Evolutionary conservation across 1,284 basidiomycete species (phyloP).

Genomic region (Boletus sp.): DNA sequence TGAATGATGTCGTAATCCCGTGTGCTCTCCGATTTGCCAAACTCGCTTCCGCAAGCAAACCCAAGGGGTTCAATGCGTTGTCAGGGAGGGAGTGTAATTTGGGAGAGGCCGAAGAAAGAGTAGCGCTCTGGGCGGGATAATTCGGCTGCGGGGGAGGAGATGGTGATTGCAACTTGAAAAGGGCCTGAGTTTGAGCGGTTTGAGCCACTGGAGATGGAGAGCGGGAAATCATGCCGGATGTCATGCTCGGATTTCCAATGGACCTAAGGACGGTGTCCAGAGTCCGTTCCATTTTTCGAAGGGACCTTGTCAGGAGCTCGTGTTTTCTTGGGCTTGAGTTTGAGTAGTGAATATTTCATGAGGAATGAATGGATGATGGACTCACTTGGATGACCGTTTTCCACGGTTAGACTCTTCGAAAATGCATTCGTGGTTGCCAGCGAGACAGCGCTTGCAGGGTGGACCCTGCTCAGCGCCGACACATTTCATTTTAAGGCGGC

Average conservation of each 20-base stretch:
- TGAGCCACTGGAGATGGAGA: conserved; percentile 71
- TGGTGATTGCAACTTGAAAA: conserved; percentile 49
- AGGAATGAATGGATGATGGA: conserved; percentile 15
- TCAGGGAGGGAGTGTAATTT: conserved; percentile 89
- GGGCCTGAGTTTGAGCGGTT: conserved; percentile 55
- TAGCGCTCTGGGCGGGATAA: conserved; percentile 18
- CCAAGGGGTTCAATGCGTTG: conserved; percentile 87
- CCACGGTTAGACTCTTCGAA: conserved; percentile 96
- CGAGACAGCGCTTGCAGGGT: conserved; percentile 82
- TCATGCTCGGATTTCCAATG: conserved; percentile 76
- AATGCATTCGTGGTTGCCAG: conserved; percentile 86
- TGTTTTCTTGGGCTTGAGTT: conserved; percentile 64
- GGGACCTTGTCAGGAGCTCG: conserved; percentile 82
- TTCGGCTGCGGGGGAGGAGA: conserved; percentile 46
- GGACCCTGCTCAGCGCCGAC: conserved; percentile 91
- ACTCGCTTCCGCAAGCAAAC: conserved; percentile 88
- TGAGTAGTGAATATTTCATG: conserved; percentile 34
- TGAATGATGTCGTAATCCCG: conserved; percentile 38
- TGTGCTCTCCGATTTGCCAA: conserved; percentile 77
- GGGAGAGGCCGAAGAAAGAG: conserved; percentile 44
- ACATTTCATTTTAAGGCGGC: conserved; percentile 98
- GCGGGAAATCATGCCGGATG: conserved; percentile 76
- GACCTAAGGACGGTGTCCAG: conserved; percentile 84
- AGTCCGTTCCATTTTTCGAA: conserved; percentile 91
- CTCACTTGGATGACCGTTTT: conserved; percentile 85